Conservation (phyloP, 2,329 filamentous ascomycete genomes). For the Penicillium sp. region DNA sequence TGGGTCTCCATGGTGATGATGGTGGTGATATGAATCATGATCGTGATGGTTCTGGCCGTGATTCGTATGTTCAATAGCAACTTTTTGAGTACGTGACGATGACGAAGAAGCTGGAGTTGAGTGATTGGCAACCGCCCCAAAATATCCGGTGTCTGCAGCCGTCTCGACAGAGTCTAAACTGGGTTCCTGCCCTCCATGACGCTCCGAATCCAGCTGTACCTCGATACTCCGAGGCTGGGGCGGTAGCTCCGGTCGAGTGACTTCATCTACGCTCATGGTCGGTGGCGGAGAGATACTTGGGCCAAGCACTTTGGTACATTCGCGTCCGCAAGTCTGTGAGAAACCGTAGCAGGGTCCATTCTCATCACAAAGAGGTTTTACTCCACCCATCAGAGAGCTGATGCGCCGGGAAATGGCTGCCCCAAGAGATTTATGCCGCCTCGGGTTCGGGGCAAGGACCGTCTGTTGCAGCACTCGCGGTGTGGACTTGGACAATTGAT, state of each 20-base stretch:
- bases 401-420: conserved; percentile 44
- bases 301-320: conserved; percentile 56
- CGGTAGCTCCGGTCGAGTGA: conserved; percentile 12
- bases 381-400: conserved; percentile 52
- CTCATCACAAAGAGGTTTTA: conserved; percentile 57
- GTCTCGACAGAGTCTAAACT: conserved; percentile 1
- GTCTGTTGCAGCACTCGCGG: conserved; percentile 22
- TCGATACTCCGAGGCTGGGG: conserved; percentile 20
- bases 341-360: conserved; percentile 63
- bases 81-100: conserved; percentile 11
- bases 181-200: conserved; percentile 3
- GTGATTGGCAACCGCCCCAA: conserved; percentile 10
- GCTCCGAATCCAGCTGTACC: conserved; percentile 20
- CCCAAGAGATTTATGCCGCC: conserved; percentile 36
- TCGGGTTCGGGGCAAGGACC: conserved; percentile 15
- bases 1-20: conserved; percentile 13
- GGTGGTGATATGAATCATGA: background rate
- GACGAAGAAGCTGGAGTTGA: conserved; percentile 4
- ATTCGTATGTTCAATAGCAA: conserved; percentile 2
- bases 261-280: conserved; percentile 14
- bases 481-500: conserved; percentile 24
- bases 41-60: background rate
- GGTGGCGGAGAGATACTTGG: conserved; percentile 12
- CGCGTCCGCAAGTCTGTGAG: conserved; percentile 61
- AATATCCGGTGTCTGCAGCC: conserved; percentile 14